Evolutionary conservation across 768 basidiomycete species (phyloP), one percentile per base, ranked within the genome.

Genomic region (Sistotremastrum niveocremeum): DNA sequence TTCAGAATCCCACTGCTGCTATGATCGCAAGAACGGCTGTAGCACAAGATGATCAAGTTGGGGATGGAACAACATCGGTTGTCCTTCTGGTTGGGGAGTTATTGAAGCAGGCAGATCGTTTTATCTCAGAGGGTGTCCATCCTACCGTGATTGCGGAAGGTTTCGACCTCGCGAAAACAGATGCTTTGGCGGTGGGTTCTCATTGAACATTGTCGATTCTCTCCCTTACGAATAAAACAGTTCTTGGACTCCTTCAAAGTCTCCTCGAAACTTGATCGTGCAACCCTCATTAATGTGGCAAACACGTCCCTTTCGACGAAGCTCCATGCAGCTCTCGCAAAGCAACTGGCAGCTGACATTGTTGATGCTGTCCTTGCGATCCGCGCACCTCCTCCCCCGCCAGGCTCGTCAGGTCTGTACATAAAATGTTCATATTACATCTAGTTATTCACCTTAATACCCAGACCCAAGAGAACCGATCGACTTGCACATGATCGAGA

Each of bases 21-120:
- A 94, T 99, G 89, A 90, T 99, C 59, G 95, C 95, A 40, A 79
- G 91, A 44, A 97, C 95, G 38, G 95, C 95, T 9, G 94, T 97
- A 28, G 94, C 95, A 3, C 95, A 98, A 62, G 95, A 99, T 55
- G 95, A 98, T 59, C 93, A 97, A 73, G 93, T 95, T 39, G 95
- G 95, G 52, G 95, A 99, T 67, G 95, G 95, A 46, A 99, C 95
- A 34, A 99, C 95, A 11, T 91, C 87, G 37, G 94, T 98, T 36
- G 93, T 95, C 7, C 72, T 99, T 29, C 74, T 99, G 31, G 95
- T 98, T 40, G 95, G 90, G 51, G 91, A 93, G 64, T 69, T 98
- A 51, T 68, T 99, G 57, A 95, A 94, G 66, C 95, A 98, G 69
- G 88, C 94, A 45, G 91, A 97, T 77, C 80, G 95, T 45, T 98